Conservation (phyloP, 2,329 filamentous ascomycete genomes). For the Botrytis deweyae region DNA sequence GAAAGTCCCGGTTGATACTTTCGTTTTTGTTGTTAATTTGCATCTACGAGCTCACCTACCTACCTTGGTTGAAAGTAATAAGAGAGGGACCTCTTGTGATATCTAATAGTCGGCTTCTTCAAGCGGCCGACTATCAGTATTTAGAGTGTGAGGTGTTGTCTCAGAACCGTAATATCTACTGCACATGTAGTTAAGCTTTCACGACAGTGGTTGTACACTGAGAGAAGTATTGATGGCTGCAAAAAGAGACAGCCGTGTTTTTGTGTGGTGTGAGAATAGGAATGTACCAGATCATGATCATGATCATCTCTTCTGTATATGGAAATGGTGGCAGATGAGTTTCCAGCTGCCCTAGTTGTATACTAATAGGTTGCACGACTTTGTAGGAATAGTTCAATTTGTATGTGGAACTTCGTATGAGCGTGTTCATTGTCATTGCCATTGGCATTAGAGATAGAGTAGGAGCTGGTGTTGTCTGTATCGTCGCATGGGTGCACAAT, state of each 20-base stretch:
- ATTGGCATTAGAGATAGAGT: background rate
- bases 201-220: background rate
- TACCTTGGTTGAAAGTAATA: background rate
- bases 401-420: background rate
- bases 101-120: background rate
- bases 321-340: background rate
- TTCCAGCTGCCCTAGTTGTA: background rate
- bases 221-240: background rate
- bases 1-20: background rate
- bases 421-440: background rate
- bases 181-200: background rate
- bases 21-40: background rate
- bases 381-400: background rate
- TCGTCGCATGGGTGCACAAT: background rate
- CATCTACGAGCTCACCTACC: too few species aligned
- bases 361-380: background rate
- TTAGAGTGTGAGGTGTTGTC: background rate
- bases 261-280: background rate
- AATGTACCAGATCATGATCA: too few species aligned
- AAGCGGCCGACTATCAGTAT: background rate
- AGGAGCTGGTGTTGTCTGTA: background rate
- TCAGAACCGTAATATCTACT: background rate
- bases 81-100: background rate
- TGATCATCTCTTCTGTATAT: background rate
- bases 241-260: background rate